Conservation (phyloP, 306 rosid species). For the Cicer cuneatum region DNA sequence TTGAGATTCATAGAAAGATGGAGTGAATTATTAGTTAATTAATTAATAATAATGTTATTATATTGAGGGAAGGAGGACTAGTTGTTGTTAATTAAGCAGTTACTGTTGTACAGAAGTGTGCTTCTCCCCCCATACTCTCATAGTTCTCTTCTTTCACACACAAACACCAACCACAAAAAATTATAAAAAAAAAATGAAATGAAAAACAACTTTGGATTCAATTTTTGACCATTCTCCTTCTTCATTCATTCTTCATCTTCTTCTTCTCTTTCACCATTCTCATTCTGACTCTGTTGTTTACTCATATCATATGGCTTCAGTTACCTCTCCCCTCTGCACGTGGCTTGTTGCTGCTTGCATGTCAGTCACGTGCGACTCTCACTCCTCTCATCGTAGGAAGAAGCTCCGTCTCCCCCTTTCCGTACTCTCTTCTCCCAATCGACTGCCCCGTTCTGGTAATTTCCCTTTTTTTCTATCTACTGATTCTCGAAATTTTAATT, state of each 20-base stretch:
- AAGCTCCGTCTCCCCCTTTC: conserved; percentile 11
- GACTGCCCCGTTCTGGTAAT: conserved; percentile 58
- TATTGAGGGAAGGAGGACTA: not conserved
- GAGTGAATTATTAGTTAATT: too few species aligned
- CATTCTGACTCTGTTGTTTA: not conserved
- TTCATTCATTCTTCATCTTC: too few species aligned
- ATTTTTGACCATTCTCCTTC: not conserved
- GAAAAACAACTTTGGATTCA: not conserved
- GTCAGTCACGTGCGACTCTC: conserved; percentile 47
- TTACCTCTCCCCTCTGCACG: conserved; percentile 81
- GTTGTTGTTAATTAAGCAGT: not conserved
- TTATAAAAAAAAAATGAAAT: not conserved
- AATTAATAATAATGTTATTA: not conserved
- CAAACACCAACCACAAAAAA: conserved; percentile 20
- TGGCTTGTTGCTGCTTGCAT: conserved; percentile 94
- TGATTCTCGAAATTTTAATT: not conserved
- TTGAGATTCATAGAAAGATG: too few species aligned
- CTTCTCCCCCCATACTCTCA: not conserved
- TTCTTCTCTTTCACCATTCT: conserved; percentile 25
- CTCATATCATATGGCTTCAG: conserved; percentile 10
- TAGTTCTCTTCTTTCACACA: conserved; percentile 1
- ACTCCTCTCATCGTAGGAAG: conserved; percentile 41
- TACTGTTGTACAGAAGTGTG: not conserved
- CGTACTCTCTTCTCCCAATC: conserved; percentile 52
- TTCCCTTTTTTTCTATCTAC: not conserved